These are phyloP conservation scores for Rostrohypoxylon terebratum DNA, from an alignment of 495 filamentous ascomycete species.

Conservation along the genomic window DNA sequence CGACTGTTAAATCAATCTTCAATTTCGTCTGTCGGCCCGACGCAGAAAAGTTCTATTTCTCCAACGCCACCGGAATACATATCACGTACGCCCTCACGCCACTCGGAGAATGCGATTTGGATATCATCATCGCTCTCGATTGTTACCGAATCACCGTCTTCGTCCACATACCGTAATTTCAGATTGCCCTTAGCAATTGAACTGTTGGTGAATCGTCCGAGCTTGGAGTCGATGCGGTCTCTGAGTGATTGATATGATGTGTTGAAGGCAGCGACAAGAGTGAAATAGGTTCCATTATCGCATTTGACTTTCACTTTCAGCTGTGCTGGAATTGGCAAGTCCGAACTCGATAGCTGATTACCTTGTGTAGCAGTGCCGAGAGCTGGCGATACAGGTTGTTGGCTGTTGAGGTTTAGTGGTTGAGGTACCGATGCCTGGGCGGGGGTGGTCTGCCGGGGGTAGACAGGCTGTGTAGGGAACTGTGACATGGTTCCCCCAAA, in stretches of 20 bases:
- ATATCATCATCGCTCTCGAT: conserved; percentile 97
- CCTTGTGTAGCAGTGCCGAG: conserved; percentile 51
- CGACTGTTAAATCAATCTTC: conserved; percentile 39
- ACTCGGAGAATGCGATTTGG: conserved; percentile 91
- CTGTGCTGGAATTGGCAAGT: conserved; percentile 77
- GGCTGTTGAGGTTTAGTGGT: conserved; percentile 49
- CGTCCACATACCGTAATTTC: conserved; percentile 89
- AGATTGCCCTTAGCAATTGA: conserved; percentile 82
- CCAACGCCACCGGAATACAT: conserved; percentile 74
- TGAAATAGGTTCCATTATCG: conserved; percentile 82
- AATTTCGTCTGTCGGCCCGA: conserved; percentile 38
- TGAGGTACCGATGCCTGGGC: conserved; percentile 45
- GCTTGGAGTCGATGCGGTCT: conserved; percentile 96
- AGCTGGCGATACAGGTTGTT: conserved; percentile 48
- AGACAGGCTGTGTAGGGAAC: conserved; percentile 61
- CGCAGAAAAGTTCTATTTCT: conserved; percentile 84
- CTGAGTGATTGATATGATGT: conserved; percentile 92
- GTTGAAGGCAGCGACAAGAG: conserved; percentile 90
- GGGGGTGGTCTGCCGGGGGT: conserved; percentile 58
- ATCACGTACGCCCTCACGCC: conserved; percentile 79
- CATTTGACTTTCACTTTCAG: conserved; percentile 95
- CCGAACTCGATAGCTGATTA: conserved; percentile 59
- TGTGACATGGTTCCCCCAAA: conserved; percentile 59
- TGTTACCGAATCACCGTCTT: conserved; percentile 90
- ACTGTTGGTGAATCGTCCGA: conserved; percentile 82